Conservation (phyloP, 495 filamentous ascomycete species). For the Pseudoneurospora amorphoporcata region DNA sequence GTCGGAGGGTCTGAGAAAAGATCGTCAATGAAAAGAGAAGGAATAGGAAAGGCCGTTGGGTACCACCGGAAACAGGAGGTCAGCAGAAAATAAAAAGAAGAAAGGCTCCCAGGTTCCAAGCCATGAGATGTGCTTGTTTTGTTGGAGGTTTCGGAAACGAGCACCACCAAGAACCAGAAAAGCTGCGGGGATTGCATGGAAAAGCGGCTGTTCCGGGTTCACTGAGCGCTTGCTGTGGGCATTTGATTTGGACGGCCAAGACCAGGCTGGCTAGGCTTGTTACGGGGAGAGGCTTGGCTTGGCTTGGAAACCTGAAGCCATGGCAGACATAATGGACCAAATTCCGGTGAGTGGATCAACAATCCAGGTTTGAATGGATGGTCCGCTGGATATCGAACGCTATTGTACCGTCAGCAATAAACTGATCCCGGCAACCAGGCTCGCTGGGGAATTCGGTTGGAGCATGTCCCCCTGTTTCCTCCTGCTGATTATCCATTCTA, state of each 20-base stretch:
- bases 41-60: not conserved
- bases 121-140: not conserved
- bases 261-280: not conserved
- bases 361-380: not conserved
- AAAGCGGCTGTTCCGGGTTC: not conserved
- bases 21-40: not conserved
- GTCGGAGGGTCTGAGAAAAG: not conserved
- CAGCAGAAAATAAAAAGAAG: not conserved
- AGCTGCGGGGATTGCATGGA: not conserved
- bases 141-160: not conserved
- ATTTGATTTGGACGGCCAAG: not conserved
- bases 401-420: not conserved
- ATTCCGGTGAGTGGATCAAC: not conserved
- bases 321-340: not conserved
- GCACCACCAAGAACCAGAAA: not conserved
- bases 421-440: not conserved
- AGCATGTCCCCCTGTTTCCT: not conserved
- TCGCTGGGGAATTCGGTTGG: not conserved
- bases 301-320: not conserved
- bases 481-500: not conserved
- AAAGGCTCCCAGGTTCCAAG: not conserved
- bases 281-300: not conserved
- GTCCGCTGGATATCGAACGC: not conserved
- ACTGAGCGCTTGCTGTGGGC: not conserved
- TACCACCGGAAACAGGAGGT: not conserved